Base-by-base conservation (phyloP, 805 yeast species). In the Tetrapisispora phaffii region DNA sequence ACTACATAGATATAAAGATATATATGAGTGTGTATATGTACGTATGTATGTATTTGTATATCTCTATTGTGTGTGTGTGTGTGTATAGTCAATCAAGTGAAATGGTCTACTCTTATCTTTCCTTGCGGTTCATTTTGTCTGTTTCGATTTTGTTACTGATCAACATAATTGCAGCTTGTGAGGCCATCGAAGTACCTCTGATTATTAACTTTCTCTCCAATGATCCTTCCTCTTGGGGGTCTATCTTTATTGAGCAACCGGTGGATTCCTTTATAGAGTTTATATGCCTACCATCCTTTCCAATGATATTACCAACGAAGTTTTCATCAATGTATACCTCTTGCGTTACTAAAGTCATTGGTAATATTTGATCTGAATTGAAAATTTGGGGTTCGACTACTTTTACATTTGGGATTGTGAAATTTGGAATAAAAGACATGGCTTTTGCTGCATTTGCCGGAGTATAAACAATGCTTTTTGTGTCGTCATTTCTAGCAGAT, bases 241-340 rank as follows among this genome's bases (percentile, higher is more conserved):
- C 85, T 44, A 87, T 82, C 50, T 77, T 76, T 23, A 87, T 85
- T 47, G 81, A 79, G 39, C 86, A 76, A 28, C 94, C 90, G 19
- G 90, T 78, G 24, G 77, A 71, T 47, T 79, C 80, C 50, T 90
- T 74, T 41, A 87, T 80, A 50, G 83, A 86, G 56, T 80, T 82
- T 47, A 87, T 81, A 53, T 81, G 83, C 55, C 82, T 78, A 17
- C 96, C 96, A 28, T 87, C 86, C 63, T 80, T 85, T 1, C 96
- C 96, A 48, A 87, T 87, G 23, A 87, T 80, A 34, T 85, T 76
- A 1, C 96, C 96, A 34, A 87, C 88, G 62, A 74, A 82, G 32
- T 77, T 76, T 57, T 81, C 80, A 21, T 94, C 88, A 37, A 87
- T 86, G 52, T 68, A 80, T 3, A 86, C 71, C 48, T 82, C 89